Base-by-base conservation (phyloP, 371 early-diverging fungal genomes). In the Phascolomyces articulosus region DNA sequence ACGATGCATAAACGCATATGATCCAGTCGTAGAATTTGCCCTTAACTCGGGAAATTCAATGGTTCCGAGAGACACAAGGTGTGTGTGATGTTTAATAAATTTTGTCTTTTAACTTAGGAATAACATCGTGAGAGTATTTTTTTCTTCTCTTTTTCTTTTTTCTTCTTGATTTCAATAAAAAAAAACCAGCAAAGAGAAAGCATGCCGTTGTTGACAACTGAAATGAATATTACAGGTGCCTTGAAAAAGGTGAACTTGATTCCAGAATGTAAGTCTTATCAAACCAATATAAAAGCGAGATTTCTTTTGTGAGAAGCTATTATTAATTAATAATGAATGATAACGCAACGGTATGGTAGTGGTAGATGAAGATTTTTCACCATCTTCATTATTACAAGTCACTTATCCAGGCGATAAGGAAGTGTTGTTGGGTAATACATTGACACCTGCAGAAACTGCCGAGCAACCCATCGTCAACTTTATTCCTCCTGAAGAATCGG, bases 181-280 rank as follows among this genome's bases (percentile, higher is more conserved):
- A 34, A 34, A 34, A 31, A 31, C n/a, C n/a, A n/a, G n/a, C n/a
- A 31, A 31, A 31, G 9, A 31, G 9, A 31, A 9, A 11, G 11
- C 6, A 85, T 85, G 87, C 78, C 81, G 28, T 82, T 87, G 55
- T 54, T 83, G 21, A 84, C 83, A 55, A 62, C 74, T 18, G 77
- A 80, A 21, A 78, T 77, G 75, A 80, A 75, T 44, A 64, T 80
- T 15, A 65, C 64, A 18, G 38, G 53, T 28, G 79, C 85, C 55
- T 70, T 87, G 59, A 80, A 74, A 60, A 68, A 76, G 41, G 80
- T 75, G 1, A 78, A 74, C 2, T 68, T 87, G 44, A 78, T 77
- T 40, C 84, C 87, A 26, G 75, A 79, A 51, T 72, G 85, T 70
- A 72, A 40, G 63, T 53, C 13, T 3, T 6, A 34, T n/a, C n/a